Percentiles rank a stretch among this genome's conserved stretches.
These are phyloP conservation scores for Scheffersomyces quercinus DNA, from an alignment of 1,139 yeast genomes.

Conservation along the genomic window DNA sequence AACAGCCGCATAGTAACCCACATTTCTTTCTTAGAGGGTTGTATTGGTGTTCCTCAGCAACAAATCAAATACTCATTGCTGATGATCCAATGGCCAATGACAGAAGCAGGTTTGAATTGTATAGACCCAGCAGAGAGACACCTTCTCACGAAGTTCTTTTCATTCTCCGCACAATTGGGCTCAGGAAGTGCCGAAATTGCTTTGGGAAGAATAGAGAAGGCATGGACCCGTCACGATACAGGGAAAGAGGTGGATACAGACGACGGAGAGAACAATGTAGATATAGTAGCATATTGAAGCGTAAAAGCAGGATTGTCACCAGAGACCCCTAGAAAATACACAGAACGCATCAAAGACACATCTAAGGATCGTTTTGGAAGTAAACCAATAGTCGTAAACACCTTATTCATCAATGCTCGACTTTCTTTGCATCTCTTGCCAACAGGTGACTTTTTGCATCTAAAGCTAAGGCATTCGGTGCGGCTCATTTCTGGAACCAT, in stretches of 20 bases:
- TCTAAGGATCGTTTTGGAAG: too few relatives aligned
- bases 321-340: too few relatives aligned
- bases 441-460: too few relatives aligned
- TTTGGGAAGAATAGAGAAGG: conserved; percentile 14
- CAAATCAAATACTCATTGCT: conserved; percentile 32
- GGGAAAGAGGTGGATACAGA: conserved; percentile 23
- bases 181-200: conserved; percentile 25
- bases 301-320: too few relatives aligned
- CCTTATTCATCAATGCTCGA: too few relatives aligned
- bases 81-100: conserved; percentile 66
- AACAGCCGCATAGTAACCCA: conserved; percentile 27
- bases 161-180: conserved; percentile 17
- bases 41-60: conserved; percentile 22
- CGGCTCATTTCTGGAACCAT: too few relatives aligned
- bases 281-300: neutral
- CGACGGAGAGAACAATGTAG: neutral
- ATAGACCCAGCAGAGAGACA: conserved; percentile 44
- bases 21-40: conserved; percentile 25
- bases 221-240: conserved; percentile 16
- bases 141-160: conserved; percentile 41
- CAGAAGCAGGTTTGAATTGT: conserved; percentile 60
- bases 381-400: too few relatives aligned
- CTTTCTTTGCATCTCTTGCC: too few relatives aligned
- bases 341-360: too few relatives aligned
- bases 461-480: too few relatives aligned